phyloP scores from a whole-genome alignment of 2,329 filamentous ascomycete species.

The Aaosphaeria pasadenensis region DNA sequence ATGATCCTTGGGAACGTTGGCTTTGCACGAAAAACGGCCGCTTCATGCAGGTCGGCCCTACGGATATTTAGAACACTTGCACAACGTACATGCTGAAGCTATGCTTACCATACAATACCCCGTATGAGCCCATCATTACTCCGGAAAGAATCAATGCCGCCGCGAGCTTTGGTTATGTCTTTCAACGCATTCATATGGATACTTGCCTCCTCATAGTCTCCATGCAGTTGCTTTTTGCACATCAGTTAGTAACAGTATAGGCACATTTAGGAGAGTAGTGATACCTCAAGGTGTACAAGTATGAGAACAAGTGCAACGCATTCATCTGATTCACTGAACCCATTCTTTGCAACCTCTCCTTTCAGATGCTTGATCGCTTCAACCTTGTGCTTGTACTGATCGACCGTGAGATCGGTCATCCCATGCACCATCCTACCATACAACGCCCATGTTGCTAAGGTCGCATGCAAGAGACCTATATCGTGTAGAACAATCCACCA shows the following conservation, averaged over 20 bases:
- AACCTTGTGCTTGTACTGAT: slow-evolving; percentile 20
- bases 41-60: slow-evolving; percentile 25
- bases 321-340: slow-evolving; percentile 18
- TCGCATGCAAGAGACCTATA: slow-evolving; percentile 20
- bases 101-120: slow-evolving; percentile 18
- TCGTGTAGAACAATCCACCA: slow-evolving; percentile 19
- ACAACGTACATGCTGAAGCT: neutral
- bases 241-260: slow-evolving; percentile 1
- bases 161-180: slow-evolving; percentile 19
- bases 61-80: neutral
- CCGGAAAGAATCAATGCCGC: slow-evolving; percentile 18
- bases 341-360: slow-evolving; percentile 10
- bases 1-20: slow-evolving; percentile 16
- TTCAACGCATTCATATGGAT: slow-evolving; percentile 17
- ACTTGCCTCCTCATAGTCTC: slow-evolving; percentile 21
- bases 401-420: slow-evolving; percentile 8
- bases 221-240: slow-evolving; percentile 16
- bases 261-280: neutral
- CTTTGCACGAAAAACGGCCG: slow-evolving; percentile 15
- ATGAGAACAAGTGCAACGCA: slow-evolving; percentile 19
- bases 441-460: slow-evolving; percentile 26
- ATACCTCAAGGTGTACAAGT: slow-evolving; percentile 24
- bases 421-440: slow-evolving; percentile 17
- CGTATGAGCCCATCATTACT: slow-evolving; percentile 21
- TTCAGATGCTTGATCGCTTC: slow-evolving; percentile 24